Conservation (phyloP, 768 basidiomycete species). For the Daedalea quercina region DNA sequence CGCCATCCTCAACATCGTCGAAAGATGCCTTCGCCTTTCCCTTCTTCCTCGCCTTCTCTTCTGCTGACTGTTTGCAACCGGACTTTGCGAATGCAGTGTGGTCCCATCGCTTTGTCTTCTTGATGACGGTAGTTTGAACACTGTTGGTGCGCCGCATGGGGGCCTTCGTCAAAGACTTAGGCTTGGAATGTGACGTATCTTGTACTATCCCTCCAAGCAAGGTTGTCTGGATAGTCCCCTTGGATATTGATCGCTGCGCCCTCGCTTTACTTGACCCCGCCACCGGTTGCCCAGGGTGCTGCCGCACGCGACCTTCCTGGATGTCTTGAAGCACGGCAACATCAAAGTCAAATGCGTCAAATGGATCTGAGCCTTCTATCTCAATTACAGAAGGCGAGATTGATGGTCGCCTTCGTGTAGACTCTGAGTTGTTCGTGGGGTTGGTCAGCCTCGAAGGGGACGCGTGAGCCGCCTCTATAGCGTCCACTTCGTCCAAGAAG, state of each 20-base stretch:
- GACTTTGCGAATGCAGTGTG: constrained; percentile 82
- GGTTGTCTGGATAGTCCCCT: constrained; percentile 52
- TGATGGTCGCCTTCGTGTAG: neutral
- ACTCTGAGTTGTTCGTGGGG: constrained; percentile 12
- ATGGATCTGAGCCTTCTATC: constrained; percentile 39
- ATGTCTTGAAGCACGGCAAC: constrained; percentile 46
- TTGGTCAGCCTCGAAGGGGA: constrained; percentile 14
- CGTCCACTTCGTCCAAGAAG: constrained; percentile 55
- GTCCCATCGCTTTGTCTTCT: constrained; percentile 84
- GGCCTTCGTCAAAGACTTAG: constrained; percentile 20
- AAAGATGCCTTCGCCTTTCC: constrained; percentile 30
- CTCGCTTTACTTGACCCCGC: constrained; percentile 29
- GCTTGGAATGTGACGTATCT: constrained; percentile 20
- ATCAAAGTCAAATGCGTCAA: constrained; percentile 38
- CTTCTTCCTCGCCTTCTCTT: constrained; percentile 48
- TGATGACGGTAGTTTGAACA: constrained; percentile 14
- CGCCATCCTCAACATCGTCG: constrained; percentile 42
- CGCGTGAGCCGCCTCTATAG: constrained; percentile 55
- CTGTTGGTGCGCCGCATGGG: constrained; percentile 35
- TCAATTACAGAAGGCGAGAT: constrained; percentile 16
- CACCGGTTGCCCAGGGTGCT: constrained; percentile 26
- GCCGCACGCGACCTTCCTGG: constrained; percentile 39
- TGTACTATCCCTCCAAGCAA: constrained; percentile 56
- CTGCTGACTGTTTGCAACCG: constrained; percentile 51
- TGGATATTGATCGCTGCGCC: constrained; percentile 21